phyloP scores from a whole-genome alignment of 2,329 filamentous ascomycete genomes.

The Aspergillus amoenus region DNA sequence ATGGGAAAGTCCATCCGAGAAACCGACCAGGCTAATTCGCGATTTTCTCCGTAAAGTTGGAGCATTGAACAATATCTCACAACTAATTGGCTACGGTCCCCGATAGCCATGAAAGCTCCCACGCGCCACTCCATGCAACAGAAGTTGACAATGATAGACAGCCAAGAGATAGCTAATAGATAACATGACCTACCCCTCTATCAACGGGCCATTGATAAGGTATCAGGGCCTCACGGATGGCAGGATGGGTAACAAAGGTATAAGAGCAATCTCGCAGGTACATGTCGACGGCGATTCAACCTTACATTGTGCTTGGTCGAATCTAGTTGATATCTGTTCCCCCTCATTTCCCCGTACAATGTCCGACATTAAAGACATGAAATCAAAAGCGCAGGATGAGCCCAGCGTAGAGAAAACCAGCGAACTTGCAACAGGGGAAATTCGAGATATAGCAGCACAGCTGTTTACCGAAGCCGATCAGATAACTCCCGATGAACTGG shows the following conservation, averaged over 20 bases:
- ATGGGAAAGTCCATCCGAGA: not conserved
- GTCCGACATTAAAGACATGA: constrained; percentile 18
- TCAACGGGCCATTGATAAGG: not conserved
- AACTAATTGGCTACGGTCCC: not conserved
- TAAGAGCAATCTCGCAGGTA: not conserved
- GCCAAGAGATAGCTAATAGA: constrained; percentile 11
- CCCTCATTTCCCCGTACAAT: constrained; percentile 7
- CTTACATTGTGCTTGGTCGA: not conserved
- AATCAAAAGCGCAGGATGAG: constrained; percentile 13
- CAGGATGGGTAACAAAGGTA: not conserved
- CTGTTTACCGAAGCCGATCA: constrained; percentile 48
- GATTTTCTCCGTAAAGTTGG: constrained; percentile 1
- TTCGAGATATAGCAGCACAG: constrained; percentile 43
- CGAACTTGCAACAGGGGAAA: constrained; percentile 18
- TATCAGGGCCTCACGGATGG: not conserved
- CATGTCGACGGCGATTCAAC: not conserved
- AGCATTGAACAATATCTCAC: not conserved
- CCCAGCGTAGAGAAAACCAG: constrained; percentile 19
- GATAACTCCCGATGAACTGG: constrained; percentile 45
- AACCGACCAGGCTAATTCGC: not conserved
- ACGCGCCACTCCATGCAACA: not conserved
- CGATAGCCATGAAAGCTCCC: not conserved
- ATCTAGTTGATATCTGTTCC: not conserved
- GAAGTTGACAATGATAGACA: not conserved
- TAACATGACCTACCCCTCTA: not conserved